Evolutionary conservation across 208 protist species (phyloP), one percentile per base, ranked within the genome.

Genomic region (Lotmaria passim): DNA sequence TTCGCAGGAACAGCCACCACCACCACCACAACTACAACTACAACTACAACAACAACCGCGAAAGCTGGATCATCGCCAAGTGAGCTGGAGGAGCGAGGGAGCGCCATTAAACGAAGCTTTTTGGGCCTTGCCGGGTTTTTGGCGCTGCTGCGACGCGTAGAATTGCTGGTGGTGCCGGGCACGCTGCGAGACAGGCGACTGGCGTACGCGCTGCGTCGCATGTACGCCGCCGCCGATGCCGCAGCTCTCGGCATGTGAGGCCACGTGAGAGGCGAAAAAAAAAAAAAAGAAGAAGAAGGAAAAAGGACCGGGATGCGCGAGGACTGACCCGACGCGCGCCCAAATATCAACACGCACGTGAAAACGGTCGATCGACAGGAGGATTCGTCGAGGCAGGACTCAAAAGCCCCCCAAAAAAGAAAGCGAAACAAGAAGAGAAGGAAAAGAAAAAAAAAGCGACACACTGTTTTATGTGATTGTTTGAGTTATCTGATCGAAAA

Each of bases 91-190:
- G 65, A 60, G 17, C 23, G 47, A 53, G 78, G 55, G 19, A 66
- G 12, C 26, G 26, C 46, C 24, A 26, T 84, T 30, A 65, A 66
- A 38, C 36, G 76, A 7, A 85, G 73, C 34, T 93, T 91, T 61
- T 70, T 95, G 23, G 87, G 87, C n/a, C 55, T 90, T 15, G 66
- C 80, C 17, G 90, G 90, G 15, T 55, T 92, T 10, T 44, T 88
- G 6, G 85, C 85, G 23, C 86, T 95, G 47, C 85, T 85, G 48
- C 74, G 73, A 7, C 85, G 71, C 4, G 51, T 93, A 17, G 87
- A 95, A 55, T 23, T 57, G 38, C 72, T 69, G 53, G 50, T 91
- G 6, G 61, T 83, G 55, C 85, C 90, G 7, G 85, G 73, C 15
- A 85, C 66, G 33, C 48, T 88, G 56, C 38, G 38, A 12, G 81